Base-by-base conservation (phyloP, 2,329 filamentous ascomycete genomes). In the Colletotrichum sp. region DNA sequence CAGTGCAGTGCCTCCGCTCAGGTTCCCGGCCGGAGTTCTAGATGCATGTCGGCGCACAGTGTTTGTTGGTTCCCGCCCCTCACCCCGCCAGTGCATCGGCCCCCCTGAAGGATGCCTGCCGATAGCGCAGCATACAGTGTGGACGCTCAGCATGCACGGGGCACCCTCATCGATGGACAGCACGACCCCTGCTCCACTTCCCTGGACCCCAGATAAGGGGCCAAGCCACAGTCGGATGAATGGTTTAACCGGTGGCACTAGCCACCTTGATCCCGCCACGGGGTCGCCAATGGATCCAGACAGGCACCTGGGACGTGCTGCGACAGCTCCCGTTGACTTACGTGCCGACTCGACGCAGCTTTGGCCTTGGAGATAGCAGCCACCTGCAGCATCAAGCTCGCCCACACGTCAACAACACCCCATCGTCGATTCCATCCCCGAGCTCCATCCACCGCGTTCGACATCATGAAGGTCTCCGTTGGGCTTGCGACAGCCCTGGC, bases 401-500 rank as follows among this genome's bases (percentile, higher is more conserved):
- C 57, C 49, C 64, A 34, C 24, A 21, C n/a, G 24, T 57, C 44
- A 65, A 30, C 57, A 65, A 68, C 26, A 36, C 36, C 44, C n/a
- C 67, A 72, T 72, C 69, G 62, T 44, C 28, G 30, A 34, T 24
- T 64, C 34, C 28, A 69, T 64, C 64, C 28, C 26, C 69, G 69
- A 70, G 34, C 36, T 62, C 49, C 39, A 66, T 52, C 18, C 26
- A 57, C 18, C 32, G 55, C 13, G 70, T 59, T 52, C 34, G 59
- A 66, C 82, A 86, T 80, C 81, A 88, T 88, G 86, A 87, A 86
- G 85, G 84, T 87, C 79, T 83, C 79, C 75, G 78, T 84, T 77
- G 86, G 86, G 81, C 81, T 87, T 76, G 80, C 83, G 72, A 83
- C 83, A 77, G 84, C 83, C 77, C 80, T 87, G 67, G 83, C 81